Conservation (phyloP, 2,329 filamentous ascomycete species). For the Talaromyces sp. region DNA sequence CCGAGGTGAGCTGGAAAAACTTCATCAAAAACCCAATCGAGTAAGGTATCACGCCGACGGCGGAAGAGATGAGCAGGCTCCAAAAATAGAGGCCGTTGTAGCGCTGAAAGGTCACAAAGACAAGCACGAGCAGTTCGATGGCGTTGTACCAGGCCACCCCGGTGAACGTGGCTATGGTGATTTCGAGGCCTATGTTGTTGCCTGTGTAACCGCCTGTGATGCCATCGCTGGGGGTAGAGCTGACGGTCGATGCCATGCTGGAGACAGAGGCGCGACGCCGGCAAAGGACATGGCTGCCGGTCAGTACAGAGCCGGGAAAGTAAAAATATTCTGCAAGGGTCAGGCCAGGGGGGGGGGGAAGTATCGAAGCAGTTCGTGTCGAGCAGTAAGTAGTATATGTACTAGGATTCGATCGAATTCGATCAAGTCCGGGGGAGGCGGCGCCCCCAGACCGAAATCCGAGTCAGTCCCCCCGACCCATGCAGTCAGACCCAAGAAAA, state of each 20-base stretch:
- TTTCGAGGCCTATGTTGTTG: constrained; percentile 32
- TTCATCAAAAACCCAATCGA: constrained; percentile 46
- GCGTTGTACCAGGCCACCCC: constrained; percentile 49
- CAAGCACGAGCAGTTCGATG: constrained; percentile 45
- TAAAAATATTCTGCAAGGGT: too few relatives aligned
- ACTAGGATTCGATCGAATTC: too few relatives aligned
- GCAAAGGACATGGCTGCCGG: not conserved
- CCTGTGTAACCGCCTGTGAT: constrained; percentile 34
- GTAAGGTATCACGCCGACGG: constrained; percentile 42
- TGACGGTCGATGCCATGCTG: constrained; percentile 6
- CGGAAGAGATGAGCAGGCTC: constrained; percentile 43
- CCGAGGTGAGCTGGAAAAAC: constrained; percentile 36
- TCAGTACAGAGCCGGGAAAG: not conserved
- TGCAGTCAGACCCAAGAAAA: too few relatives aligned
- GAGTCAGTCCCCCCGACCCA: too few relatives aligned
- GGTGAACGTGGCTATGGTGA: constrained; percentile 44
- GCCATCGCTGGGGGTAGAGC: constrained; percentile 9
- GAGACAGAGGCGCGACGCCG: not conserved
- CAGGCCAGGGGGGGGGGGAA: too few relatives aligned
- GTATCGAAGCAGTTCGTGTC: too few relatives aligned
- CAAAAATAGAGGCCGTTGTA: constrained; percentile 49
- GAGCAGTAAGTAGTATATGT: too few relatives aligned
- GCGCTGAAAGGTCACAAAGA: constrained; percentile 46
- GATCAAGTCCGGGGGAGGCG: too few relatives aligned
- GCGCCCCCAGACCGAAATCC: too few relatives aligned